Percentiles rank a stretch among this genome's conserved stretches.
Evolutionary conservation across 1,139 yeast genomes (phyloP).

Genomic region (Kodamaea ohmeri): DNA sequence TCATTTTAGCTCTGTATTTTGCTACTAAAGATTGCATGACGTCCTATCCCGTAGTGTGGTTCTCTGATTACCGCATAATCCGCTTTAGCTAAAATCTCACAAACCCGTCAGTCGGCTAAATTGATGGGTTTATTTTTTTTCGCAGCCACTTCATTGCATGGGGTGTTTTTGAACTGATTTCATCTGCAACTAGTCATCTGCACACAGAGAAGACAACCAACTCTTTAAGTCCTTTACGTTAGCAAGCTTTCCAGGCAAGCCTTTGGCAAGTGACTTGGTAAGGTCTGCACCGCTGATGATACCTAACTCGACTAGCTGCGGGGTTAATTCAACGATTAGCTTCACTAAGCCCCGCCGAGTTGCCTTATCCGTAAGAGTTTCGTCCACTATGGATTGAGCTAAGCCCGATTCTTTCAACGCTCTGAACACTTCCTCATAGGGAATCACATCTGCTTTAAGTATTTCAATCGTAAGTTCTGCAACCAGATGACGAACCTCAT

Average conservation of each 20-base stretch:
- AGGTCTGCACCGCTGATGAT: conserved; percentile 7
- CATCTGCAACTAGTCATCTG: too few relatives aligned
- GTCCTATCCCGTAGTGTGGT: too few relatives aligned
- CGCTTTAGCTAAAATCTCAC: too few relatives aligned
- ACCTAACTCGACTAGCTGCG: conserved; percentile 22
- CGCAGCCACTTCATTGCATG: too few relatives aligned
- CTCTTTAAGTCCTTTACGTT: conserved; percentile 6
- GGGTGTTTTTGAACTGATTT: conserved; percentile 9
- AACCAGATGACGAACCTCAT: conserved; percentile 26
- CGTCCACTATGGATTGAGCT: conserved; percentile 28
- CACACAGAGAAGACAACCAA: conserved; percentile 2
- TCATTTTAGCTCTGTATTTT: too few relatives aligned
- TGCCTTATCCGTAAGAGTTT: conserved; percentile 28
- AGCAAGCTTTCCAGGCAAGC: conserved; percentile 6
- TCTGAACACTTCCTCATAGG: conserved; percentile 31
- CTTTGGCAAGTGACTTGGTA: conserved; percentile 5
- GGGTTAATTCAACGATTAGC: conserved; percentile 28
- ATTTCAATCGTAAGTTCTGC: conserved; percentile 27
- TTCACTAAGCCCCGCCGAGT: conserved; percentile 30
- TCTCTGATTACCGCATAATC: too few relatives aligned
- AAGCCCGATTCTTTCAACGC: conserved; percentile 34
- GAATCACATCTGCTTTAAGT: conserved; percentile 31
- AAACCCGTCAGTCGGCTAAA: too few relatives aligned
- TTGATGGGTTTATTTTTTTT: too few relatives aligned
- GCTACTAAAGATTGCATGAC: too few relatives aligned